Percentiles rank a stretch among this genome's conserved stretches.
These are phyloP conservation scores for Stephanodiscus minutulus DNA, from an alignment of 108 stramenopile genomes.

Conservation along the genomic window DNA sequence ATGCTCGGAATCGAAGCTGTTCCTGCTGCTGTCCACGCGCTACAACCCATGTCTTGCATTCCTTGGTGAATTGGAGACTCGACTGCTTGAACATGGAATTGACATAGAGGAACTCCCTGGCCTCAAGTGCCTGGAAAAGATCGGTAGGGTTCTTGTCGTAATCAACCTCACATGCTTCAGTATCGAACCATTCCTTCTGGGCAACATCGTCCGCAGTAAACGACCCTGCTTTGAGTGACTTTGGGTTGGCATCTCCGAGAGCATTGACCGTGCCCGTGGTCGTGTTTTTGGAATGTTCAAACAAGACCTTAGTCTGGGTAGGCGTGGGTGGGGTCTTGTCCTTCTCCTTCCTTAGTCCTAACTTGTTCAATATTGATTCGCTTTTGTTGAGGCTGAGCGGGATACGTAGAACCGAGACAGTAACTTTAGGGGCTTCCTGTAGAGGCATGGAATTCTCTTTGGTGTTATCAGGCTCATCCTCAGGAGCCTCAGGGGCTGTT, in stretches of 20 bases:
- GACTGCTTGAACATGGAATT: slow-evolving; percentile 14
- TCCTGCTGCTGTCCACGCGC: slow-evolving; percentile 30
- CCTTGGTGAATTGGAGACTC: slow-evolving; percentile 30
- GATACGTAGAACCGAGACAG: background rate
- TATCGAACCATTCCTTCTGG: slow-evolving; percentile 45
- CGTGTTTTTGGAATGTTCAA: background rate
- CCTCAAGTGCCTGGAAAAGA: slow-evolving; percentile 44
- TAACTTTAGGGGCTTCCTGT: background rate
- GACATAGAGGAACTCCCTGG: slow-evolving; percentile 33
- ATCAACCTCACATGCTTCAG: slow-evolving; percentile 38
- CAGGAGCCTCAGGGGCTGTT: background rate
- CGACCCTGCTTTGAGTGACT: slow-evolving; percentile 5
- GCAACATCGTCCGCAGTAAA: background rate
- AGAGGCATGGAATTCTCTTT: slow-evolving; percentile 2
- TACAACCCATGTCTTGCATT: slow-evolving; percentile 47
- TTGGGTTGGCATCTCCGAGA: background rate
- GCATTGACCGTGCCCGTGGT: background rate
- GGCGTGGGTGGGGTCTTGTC: background rate
- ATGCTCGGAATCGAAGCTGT: slow-evolving; percentile 39
- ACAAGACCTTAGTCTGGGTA: background rate
- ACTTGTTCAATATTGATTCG: background rate
- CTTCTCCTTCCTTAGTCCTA: background rate
- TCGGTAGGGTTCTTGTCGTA: slow-evolving; percentile 50
- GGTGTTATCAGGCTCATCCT: slow-evolving; percentile 5
- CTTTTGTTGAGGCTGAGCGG: slow-evolving; percentile 4